Evolutionary conservation across 768 basidiomycete species (phyloP).

Genomic region (Lentinula raphanica): DNA sequence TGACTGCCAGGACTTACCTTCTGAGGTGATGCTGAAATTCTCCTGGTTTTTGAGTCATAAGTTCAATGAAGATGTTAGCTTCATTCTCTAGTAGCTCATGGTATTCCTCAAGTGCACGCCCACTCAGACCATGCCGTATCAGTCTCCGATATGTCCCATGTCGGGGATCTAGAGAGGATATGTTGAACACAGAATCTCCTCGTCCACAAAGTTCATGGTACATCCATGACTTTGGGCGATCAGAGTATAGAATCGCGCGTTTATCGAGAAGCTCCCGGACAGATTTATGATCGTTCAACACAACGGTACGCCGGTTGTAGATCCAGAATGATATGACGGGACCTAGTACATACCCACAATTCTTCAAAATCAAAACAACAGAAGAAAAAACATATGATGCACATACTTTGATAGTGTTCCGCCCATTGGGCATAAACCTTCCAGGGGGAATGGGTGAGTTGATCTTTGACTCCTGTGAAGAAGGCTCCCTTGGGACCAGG

Average conservation of each 20-base stretch:
- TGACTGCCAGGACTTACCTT: no score
- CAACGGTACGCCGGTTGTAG: conserved; percentile 39
- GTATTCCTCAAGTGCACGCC: conserved; percentile 29
- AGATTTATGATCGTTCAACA: conserved; percentile 42
- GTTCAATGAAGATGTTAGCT: conserved; percentile 26
- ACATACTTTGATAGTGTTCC: conserved; percentile 10
- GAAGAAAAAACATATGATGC: neutral
- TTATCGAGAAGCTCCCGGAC: conserved; percentile 46
- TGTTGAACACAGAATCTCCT: conserved; percentile 37
- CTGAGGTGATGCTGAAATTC: conserved; percentile 31
- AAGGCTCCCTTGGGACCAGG: conserved; percentile 8
- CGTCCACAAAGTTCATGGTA: conserved; percentile 38
- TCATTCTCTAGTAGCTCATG: conserved; percentile 32
- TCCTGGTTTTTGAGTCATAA: conserved; percentile 25
- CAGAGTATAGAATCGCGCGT: conserved; percentile 50
- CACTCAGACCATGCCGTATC: conserved; percentile 30
- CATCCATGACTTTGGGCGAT: conserved; percentile 45
- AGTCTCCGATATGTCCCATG: conserved; percentile 38
- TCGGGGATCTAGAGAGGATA: conserved; percentile 32
- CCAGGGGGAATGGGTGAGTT: conserved; percentile 7
- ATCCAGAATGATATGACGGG: conserved; percentile 44
- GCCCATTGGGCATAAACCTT: conserved; percentile 10
- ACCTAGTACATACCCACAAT: conserved; percentile 20
- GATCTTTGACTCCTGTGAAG: conserved; percentile 5
- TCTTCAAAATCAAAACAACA: neutral